phyloP scores from a whole-genome alignment of 306 rosid species.

The Rosa lucieae region DNA sequence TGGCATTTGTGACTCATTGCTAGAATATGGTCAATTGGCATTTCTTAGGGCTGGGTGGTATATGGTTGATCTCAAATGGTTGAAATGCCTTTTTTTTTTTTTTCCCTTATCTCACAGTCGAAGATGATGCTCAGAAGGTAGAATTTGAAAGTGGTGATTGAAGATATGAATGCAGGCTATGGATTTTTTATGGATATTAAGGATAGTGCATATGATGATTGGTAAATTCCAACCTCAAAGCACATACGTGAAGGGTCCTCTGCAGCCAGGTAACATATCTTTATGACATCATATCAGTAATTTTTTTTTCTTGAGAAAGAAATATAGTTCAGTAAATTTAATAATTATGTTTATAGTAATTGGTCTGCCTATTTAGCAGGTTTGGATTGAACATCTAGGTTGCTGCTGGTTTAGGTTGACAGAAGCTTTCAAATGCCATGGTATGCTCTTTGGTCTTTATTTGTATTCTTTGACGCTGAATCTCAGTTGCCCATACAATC shows the following conservation, averaged over 20 bases:
- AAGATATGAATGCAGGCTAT: slow-evolving; percentile 35
- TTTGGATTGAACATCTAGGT: slow-evolving; percentile 28
- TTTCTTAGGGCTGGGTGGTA: background rate
- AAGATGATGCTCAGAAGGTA: slow-evolving; percentile 20
- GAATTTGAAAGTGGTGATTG: slow-evolving; percentile 17
- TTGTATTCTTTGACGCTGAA: background rate
- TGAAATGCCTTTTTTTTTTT: background rate
- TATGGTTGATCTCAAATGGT: background rate
- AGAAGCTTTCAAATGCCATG: slow-evolving; percentile 33
- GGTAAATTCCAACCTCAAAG: slow-evolving; percentile 23
- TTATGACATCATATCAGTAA: slow-evolving; percentile 17
- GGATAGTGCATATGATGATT: slow-evolving; percentile 28
- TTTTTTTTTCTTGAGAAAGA: background rate
- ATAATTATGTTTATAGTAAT: slow-evolving; percentile 17
- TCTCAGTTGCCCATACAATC: background rate
- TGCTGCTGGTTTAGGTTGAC: slow-evolving; percentile 8
- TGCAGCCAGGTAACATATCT: slow-evolving; percentile 37
- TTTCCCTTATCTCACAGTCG: background rate
- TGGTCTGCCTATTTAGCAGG: slow-evolving; percentile 31
- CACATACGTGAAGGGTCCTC: slow-evolving; percentile 11
- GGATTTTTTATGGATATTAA: slow-evolving; percentile 22
- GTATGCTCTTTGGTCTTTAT: slow-evolving; percentile 1
- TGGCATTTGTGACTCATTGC: background rate
- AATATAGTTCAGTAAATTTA: slow-evolving; percentile 15
- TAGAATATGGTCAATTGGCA: slow-evolving; percentile 2